These are phyloP conservation scores for Calcarisporium arbuscula DNA, from an alignment of 2,329 filamentous ascomycete species.

Conservation along the genomic window DNA sequence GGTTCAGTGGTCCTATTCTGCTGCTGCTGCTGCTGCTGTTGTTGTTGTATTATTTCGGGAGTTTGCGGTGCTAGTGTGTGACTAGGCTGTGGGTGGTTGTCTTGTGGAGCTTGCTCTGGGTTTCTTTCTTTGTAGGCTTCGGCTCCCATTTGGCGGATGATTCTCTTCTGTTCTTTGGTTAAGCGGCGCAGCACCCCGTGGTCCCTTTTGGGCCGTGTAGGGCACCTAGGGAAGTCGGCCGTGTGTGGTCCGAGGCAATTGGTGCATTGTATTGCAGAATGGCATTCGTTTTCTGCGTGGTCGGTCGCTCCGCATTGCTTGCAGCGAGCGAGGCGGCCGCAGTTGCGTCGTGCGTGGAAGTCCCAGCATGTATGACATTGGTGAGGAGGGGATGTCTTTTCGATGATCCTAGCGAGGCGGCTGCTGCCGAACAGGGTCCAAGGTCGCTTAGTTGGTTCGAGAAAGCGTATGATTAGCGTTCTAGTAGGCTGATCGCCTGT, in stretches of 20 bases:
- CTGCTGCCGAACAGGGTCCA: conserved; percentile 5
- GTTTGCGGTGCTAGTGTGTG: too few species aligned
- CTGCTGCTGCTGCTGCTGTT: too few species aligned
- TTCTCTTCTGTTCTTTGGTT: neutral
- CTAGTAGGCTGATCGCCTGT: too few species aligned
- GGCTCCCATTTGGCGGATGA: too few species aligned
- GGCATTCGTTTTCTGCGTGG: neutral
- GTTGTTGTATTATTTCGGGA: too few species aligned
- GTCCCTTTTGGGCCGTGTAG: conserved; percentile 1
- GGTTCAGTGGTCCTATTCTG: too few species aligned
- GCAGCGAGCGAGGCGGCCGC: neutral
- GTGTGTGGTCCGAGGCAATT: conserved; percentile 3
- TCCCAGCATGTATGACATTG: conserved; percentile 7
- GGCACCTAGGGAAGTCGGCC: conserved; percentile 1
- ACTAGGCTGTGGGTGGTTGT: too few species aligned
- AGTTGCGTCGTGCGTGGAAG: conserved; percentile 2
- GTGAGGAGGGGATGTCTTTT: neutral
- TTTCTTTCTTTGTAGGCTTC: too few species aligned
- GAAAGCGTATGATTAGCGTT: conserved; percentile 4
- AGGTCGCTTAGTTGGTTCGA: conserved; percentile 1
- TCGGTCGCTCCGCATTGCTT: neutral
- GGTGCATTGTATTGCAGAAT: neutral
- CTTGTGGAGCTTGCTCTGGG: too few species aligned
- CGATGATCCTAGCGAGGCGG: conserved; percentile 3
- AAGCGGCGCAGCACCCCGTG: conserved; percentile 1